These are phyloP conservation scores for Micractinium conductrix DNA, from an alignment of 139 green algal genomes.

Conservation along the genomic window DNA sequence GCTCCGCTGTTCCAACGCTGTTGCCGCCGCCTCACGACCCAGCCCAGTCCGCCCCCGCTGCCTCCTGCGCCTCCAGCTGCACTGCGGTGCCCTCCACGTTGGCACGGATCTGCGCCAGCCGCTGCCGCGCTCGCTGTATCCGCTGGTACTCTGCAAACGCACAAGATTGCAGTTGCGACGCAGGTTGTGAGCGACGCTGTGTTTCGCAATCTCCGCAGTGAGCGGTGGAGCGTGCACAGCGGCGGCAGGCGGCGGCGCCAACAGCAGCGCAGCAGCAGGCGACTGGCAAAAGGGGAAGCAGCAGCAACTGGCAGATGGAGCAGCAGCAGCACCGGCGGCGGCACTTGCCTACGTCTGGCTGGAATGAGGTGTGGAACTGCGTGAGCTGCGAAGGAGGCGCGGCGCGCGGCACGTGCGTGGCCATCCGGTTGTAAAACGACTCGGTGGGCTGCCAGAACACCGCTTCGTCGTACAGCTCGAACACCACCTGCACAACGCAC, in stretches of 20 bases:
- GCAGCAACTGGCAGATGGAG: too few relatives aligned
- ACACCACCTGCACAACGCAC: slow-evolving; percentile 44
- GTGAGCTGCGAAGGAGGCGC: slow-evolving; percentile 42
- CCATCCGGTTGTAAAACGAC: slow-evolving; percentile 74
- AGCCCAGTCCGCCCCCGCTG: background rate
- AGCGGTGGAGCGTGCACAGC: too few relatives aligned
- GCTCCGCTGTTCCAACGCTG: background rate
- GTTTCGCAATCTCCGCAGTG: too few relatives aligned
- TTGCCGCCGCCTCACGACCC: background rate
- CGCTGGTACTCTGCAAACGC: slow-evolving; percentile 49
- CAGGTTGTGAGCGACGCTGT: too few relatives aligned
- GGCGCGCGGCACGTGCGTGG: slow-evolving; percentile 1
- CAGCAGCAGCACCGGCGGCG: too few relatives aligned
- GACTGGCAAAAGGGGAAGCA: too few relatives aligned
- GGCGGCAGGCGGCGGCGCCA: too few relatives aligned
- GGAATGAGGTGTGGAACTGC: slow-evolving; percentile 42
- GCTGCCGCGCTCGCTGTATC: slow-evolving; percentile 52
- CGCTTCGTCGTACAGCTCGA: slow-evolving; percentile 91
- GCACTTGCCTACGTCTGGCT: slow-evolving; percentile 18
- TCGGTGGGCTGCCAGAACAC: slow-evolving; percentile 87
- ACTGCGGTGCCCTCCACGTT: slow-evolving; percentile 52
- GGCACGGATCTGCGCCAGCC: slow-evolving; percentile 56
- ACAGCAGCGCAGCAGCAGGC: too few relatives aligned
- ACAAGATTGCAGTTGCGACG: too few relatives aligned
- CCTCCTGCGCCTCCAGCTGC: slow-evolving; percentile 38